phyloP scores from a whole-genome alignment of 495 filamentous ascomycete species.

The Lasiosphaeria ovina region DNA sequence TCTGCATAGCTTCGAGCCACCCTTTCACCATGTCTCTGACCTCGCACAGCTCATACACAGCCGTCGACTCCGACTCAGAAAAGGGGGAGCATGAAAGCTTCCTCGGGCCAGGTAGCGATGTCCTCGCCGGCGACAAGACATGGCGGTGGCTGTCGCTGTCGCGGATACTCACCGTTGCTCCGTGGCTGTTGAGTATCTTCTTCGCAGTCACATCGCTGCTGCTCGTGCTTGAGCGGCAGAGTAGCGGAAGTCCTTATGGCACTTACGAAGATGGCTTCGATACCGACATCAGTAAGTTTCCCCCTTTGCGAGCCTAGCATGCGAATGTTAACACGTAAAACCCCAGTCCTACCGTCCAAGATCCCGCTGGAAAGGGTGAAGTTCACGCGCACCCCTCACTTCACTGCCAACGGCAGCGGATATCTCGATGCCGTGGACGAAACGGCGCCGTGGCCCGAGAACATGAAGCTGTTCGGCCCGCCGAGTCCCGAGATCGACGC shows the following conservation, averaged over 20 bases:
- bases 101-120: background rate
- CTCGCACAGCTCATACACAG: background rate
- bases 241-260: background rate
- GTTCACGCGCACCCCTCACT: background rate
- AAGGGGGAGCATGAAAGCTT: background rate
- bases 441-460: background rate
- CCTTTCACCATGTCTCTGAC: background rate
- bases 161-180: background rate
- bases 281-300: background rate
- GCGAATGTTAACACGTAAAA: too few species aligned
- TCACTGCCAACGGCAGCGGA: background rate
- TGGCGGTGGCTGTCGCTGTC: too few species aligned
- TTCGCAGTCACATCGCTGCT: background rate
- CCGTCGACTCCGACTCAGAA: background rate
- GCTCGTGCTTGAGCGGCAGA: background rate
- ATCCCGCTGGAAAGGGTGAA: background rate
- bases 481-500: background rate
- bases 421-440: background rate
- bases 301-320: background rate
- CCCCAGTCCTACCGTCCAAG: background rate
- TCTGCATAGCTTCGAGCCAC: background rate
- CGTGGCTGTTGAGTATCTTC: background rate
- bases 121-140: too few species aligned
- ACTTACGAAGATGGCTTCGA: background rate
- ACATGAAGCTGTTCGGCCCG: background rate